A percentile compares a stretch with the other conserved stretches of the same genome.
These are phyloP conservation scores for Penicillium frequentans DNA, from an alignment of 2,329 filamentous ascomycete genomes.

Conservation along the genomic window DNA sequence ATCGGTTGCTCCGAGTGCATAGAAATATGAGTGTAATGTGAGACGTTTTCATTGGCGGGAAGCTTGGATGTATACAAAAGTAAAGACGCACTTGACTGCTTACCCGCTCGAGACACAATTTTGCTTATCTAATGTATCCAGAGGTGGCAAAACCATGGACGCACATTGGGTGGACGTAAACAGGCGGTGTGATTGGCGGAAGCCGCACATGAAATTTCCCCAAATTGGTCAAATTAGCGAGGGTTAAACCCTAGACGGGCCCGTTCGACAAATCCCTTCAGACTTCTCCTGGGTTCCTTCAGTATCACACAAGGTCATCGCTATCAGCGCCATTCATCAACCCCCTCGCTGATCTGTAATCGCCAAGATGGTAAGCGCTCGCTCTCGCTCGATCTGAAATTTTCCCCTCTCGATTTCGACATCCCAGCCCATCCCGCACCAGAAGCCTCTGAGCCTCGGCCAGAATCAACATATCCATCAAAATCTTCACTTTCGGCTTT, in stretches of 20 bases:
- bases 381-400: background rate
- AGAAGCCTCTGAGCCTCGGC: background rate
- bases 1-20: slow-evolving; percentile 6
- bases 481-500: background rate
- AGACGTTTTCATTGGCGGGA: slow-evolving; percentile 1
- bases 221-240: slow-evolving; percentile 37
- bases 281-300: slow-evolving; percentile 34
- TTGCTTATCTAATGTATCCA: background rate
- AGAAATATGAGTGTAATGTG: slow-evolving; percentile 20
- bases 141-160: slow-evolving; percentile 10
- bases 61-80: background rate
- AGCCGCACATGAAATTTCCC: slow-evolving; percentile 12
- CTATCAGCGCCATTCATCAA: slow-evolving; percentile 42
- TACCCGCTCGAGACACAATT: slow-evolving; percentile 1
- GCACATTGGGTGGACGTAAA: background rate
- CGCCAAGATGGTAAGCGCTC: slow-evolving; percentile 45
- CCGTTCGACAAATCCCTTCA: slow-evolving; percentile 35
- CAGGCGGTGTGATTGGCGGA: slow-evolving; percentile 18
- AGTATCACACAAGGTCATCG: slow-evolving; percentile 41
- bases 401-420: background rate
- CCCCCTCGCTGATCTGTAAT: slow-evolving; percentile 42
- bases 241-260: slow-evolving; percentile 36
- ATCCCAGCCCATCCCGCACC: background rate
- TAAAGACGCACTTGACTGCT: slow-evolving; percentile 14
- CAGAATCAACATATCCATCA: background rate